A percentile compares a stretch with the other conserved stretches of the same genome.
phyloP scores from a whole-genome alignment of 169 alveolate genomes.

The Babesia divergens region DNA sequence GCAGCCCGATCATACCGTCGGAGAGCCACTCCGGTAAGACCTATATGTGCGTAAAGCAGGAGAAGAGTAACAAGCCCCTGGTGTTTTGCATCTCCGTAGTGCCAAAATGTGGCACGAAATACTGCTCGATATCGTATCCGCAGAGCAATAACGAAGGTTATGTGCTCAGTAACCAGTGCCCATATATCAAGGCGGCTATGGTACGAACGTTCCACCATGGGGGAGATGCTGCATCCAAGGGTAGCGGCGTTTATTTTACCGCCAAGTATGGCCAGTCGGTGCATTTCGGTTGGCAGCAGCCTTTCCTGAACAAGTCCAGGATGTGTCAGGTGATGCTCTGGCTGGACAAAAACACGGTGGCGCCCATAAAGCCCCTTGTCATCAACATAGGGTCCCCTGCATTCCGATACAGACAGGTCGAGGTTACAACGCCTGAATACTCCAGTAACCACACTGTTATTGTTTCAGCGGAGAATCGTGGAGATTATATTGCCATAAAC shows the following conservation, averaged over 20 bases:
- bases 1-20: slow-evolving; percentile 73
- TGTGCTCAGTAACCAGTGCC: slow-evolving; percentile 72
- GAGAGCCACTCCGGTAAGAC: slow-evolving; percentile 80
- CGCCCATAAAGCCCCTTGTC: slow-evolving; percentile 78
- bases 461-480: slow-evolving; percentile 65
- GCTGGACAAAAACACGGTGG: slow-evolving; percentile 75
- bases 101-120: slow-evolving; percentile 78
- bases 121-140: slow-evolving; percentile 69
- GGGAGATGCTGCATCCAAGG: slow-evolving; percentile 24
- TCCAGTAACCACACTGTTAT: slow-evolving; percentile 15
- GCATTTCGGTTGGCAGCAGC: slow-evolving; percentile 83
- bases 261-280: slow-evolving; percentile 73
- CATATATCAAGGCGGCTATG: slow-evolving; percentile 67
- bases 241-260: slow-evolving; percentile 49
- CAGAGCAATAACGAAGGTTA: slow-evolving; percentile 68
- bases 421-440: slow-evolving; percentile 46
- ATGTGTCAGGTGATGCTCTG: slow-evolving; percentile 73
- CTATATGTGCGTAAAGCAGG: slow-evolving; percentile 73
- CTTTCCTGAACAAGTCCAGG: slow-evolving; percentile 75
- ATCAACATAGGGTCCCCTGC: slow-evolving; percentile 70
- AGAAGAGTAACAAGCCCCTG: slow-evolving; percentile 48
- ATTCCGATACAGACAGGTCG: slow-evolving; percentile 37
- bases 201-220: slow-evolving; percentile 75
- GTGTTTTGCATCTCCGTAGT: slow-evolving; percentile 75
- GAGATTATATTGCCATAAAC: slow-evolving; percentile 60